Base-by-base conservation (phyloP, 2,329 filamentous ascomycete genomes). In the Penicillium fuscoglaucum region DNA sequence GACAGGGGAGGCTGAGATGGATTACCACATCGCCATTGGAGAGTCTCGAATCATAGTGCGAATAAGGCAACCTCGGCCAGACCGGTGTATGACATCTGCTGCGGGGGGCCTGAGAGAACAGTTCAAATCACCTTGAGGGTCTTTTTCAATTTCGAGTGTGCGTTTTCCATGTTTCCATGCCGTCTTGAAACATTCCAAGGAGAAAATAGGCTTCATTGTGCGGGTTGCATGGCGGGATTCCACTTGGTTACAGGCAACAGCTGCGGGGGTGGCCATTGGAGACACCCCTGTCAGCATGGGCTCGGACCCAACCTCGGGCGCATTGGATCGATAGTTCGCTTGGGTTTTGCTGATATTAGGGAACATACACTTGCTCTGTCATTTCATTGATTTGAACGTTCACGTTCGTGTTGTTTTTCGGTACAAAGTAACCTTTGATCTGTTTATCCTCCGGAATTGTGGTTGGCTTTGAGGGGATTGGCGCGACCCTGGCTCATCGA, bases 221-320 rank as follows among this genome's bases (percentile, higher is more conserved):
- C 17, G 31, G 19, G 19, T 43, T 33, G 35, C 26, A 33, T 24
- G 28, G 40, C 37, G 24, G 33, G 44, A 52, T 46, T 59, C 49
- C 47, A 64, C 58, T 62, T 57, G 60, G 17, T 55, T 39, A 48
- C 44, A 39, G 52, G 33, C 28, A 55, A n/a, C 39, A 37, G 62
- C 57, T 64, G 61, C 56, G 54, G 62, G 58, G 57, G 57, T 58
- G 55, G 52, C 54, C 52, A 52, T 52, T 45, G n/a, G 24, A 19
- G 44, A 37, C 49, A 17, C 39, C 50, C 59, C 50, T 40, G 57
- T 65, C 58, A 60, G 61, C 57, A 55, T 54, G 57, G 64, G 61
- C 62, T 64, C 63, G 60, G 59, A 55, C 64, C 61, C 53, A 55
- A 37, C 48, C 17, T 47, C 57, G 50, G 43, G 35, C 50, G 49